These are phyloP conservation scores for Yamadazyma takamatsuzukensis DNA, from an alignment of 805 yeast species.

Conservation along the genomic window DNA sequence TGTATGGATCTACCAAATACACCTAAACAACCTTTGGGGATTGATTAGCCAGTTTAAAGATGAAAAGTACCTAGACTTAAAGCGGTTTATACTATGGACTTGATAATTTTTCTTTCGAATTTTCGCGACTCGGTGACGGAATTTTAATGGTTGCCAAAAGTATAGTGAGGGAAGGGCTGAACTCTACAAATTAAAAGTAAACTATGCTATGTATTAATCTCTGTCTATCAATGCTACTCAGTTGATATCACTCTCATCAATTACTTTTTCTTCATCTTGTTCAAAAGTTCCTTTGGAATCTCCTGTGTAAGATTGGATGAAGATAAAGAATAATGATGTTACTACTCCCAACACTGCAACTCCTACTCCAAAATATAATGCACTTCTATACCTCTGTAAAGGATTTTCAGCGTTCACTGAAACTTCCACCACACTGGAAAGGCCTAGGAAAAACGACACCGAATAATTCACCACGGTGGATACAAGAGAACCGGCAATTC, in stretches of 20 bases:
- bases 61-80: too few relatives aligned
- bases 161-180: too few relatives aligned
- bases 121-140: not conserved
- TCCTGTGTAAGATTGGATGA: conserved; percentile 8
- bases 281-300: conserved; percentile 9
- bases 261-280: not conserved
- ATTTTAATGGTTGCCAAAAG: not conserved
- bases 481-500: conserved; percentile 73
- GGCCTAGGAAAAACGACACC: conserved; percentile 64
- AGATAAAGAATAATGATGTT: conserved; percentile 24
- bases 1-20: too few relatives aligned
- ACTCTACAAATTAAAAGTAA: too few relatives aligned
- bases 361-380: conserved; percentile 60
- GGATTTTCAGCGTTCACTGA: conserved; percentile 14
- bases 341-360: conserved; percentile 47
- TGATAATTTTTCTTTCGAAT: not conserved
- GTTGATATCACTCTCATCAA: not conserved
- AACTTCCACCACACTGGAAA: conserved; percentile 63
- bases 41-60: too few relatives aligned
- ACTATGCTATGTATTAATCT: not conserved
- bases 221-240: not conserved
- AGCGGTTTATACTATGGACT: too few relatives aligned
- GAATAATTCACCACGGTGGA: conserved; percentile 71
- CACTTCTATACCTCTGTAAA: conserved; percentile 51
- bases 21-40: too few relatives aligned